A percentile compares a stretch with the other conserved stretches of the same genome.
These are phyloP conservation scores for Gamarada debralockiae DNA, from an alignment of 495 filamentous ascomycete species.

Conservation along the genomic window DNA sequence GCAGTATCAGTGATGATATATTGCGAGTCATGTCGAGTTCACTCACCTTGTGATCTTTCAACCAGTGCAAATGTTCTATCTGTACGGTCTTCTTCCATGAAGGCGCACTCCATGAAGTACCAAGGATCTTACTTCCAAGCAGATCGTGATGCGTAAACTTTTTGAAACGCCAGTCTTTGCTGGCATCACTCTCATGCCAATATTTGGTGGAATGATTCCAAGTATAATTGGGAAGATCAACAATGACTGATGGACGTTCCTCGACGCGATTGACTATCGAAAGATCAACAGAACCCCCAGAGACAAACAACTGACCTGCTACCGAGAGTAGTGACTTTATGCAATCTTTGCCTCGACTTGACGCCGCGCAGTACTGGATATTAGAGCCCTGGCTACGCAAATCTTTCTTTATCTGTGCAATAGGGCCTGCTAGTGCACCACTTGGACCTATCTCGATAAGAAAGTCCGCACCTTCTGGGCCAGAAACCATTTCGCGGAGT, in stretches of 20 bases:
- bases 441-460: not conserved
- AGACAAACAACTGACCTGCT: conserved; percentile 27
- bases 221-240: conserved; percentile 33
- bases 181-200: conserved; percentile 31
- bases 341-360: conserved; percentile 39
- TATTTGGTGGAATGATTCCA: conserved; percentile 29
- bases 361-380: conserved; percentile 25
- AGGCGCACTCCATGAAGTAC: conserved; percentile 24
- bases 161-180: conserved; percentile 27
- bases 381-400: not conserved
- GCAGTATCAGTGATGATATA: not conserved
- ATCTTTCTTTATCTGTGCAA: conserved; percentile 41
- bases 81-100: conserved; percentile 31
- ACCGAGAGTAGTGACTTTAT: conserved; percentile 40
- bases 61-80: conserved; percentile 19
- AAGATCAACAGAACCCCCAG: not conserved
- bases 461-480: not conserved
- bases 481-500: not conserved
- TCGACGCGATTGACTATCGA: not conserved
- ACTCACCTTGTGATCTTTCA: conserved; percentile 27
- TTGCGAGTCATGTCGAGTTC: too few relatives aligned
- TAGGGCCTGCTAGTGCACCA: conserved; percentile 53
- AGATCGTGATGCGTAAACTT: conserved; percentile 31
- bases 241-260: too few relatives aligned
- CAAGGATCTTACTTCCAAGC: conserved; percentile 26